Evolutionary conservation across 2,329 filamentous ascomycete genomes (phyloP), one percentile per base, ranked within the genome.

Genomic region (Orbilia quercus): DNA sequence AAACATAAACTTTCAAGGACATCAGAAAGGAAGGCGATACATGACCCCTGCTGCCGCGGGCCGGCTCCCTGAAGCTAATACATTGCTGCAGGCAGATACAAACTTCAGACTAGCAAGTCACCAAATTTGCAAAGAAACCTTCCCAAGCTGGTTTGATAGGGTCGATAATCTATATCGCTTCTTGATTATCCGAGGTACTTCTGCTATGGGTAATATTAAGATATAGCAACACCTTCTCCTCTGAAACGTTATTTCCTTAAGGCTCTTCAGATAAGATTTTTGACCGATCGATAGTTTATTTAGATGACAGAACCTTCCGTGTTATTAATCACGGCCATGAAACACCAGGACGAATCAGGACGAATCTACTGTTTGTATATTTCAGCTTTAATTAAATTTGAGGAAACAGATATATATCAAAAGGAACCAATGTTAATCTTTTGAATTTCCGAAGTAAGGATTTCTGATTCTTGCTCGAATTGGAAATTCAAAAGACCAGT

Each of bases 1-100:
- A n/a, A 31, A 45, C 50, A 64, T 22, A 63, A 63, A 58, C 66
- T 71, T 71, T 63, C 31, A 36, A 36, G 12, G 45, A 23, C 45
- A 60, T 62, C 7, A 69, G 59, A 72, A 53, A 65, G 67, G 67
- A 72, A 72, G 67, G 67, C 59, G 60, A 65, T 36, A 54, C 14
- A 47, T 31, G 34, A 14, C 12, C 54, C 54, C 51, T 62, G 54
- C 22, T 38, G 50, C 54, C 45, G 62, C 44, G 40, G 63, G 36
- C 42, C 59, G 34, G 45, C 20, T 42, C 7, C 9, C 18, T 53
- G 34, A 23, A 45, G 34, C 59, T 42, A 45, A 67, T 22, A 36
- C 34, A 28, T 18, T n/a, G 14, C 25, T 22, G 62, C 62, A 67
- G 63, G 63, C 63, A 67, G 63, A 67, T 67, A 40, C 20, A 45